Evolutionary conservation across 2,329 filamentous ascomycete genomes (phyloP).

Genomic region (Scedosporium apiospermum): DNA sequence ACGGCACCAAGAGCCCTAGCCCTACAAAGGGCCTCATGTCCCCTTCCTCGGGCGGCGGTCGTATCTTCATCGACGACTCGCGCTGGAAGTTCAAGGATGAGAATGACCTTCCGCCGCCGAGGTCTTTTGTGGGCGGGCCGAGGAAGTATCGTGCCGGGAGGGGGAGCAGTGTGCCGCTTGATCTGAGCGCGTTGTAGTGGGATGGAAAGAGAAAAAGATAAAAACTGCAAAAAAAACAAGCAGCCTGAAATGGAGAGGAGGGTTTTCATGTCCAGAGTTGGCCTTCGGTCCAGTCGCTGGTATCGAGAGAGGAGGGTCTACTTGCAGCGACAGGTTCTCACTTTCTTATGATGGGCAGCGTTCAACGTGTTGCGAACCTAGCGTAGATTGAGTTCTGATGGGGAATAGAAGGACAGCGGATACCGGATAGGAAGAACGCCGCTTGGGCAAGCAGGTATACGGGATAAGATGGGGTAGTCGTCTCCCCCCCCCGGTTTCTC

Average conservation of each 20-base stretch:
- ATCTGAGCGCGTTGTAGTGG: slow-evolving; percentile 51
- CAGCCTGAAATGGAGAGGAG: too few relatives aligned
- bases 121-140: slow-evolving; percentile 64
- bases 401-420: too few relatives aligned
- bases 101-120: slow-evolving; percentile 70
- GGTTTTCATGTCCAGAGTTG: too few relatives aligned
- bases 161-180: slow-evolving; percentile 87
- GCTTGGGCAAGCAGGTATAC: too few relatives aligned
- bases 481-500: neutral
- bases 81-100: slow-evolving; percentile 87
- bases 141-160: slow-evolving; percentile 83
- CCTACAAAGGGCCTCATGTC: slow-evolving; percentile 27
- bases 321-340: too few relatives aligned
- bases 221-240: too few relatives aligned
- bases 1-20: slow-evolving; percentile 45
- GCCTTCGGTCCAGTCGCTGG: too few relatives aligned
- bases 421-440: too few relatives aligned
- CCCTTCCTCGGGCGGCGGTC: slow-evolving; percentile 21
- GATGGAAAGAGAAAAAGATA: too few relatives aligned
- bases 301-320: too few relatives aligned
- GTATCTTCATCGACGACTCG: slow-evolving; percentile 60
- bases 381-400: too few relatives aligned
- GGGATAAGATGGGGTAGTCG: neutral
- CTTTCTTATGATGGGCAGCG: too few relatives aligned
- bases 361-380: neutral